These are phyloP conservation scores for Fusarium proliferatum DNA, from an alignment of 2,329 filamentous ascomycete genomes.

Conservation along the genomic window DNA sequence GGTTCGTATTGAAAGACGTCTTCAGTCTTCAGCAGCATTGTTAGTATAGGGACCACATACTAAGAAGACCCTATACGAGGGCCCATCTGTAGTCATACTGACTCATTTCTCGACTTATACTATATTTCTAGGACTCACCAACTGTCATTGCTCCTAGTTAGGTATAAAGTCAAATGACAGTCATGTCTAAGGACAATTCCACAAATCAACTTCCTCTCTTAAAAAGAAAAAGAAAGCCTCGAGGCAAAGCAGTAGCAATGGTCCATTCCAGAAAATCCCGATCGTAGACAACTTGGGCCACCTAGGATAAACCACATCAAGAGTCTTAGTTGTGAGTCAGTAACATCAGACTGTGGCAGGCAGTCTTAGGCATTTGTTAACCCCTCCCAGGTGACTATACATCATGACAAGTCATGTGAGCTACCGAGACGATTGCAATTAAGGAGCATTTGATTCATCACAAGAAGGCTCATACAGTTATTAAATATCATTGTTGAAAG, in stretches of 20 bases:
- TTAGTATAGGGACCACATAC: no score
- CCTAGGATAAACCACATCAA: background rate
- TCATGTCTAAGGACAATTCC: no score
- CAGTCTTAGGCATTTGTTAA: background rate
- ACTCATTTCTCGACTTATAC: background rate
- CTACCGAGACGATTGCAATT: background rate
- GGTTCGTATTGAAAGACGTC: background rate
- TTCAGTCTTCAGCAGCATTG: background rate
- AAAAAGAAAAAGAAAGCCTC: background rate
- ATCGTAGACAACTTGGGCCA: background rate
- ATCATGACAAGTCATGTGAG: background rate
- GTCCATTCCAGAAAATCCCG: background rate
- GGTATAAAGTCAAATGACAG: background rate
- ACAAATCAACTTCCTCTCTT: background rate
- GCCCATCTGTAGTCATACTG: background rate
- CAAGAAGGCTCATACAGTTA: background rate
- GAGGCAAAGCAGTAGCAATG: background rate
- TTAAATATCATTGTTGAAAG: constrained; percentile 32
- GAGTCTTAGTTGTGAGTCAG: background rate
- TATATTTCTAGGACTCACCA: background rate
- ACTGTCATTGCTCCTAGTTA: background rate
- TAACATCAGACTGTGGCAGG: background rate
- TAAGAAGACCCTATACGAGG: background rate
- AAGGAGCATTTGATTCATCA: background rate
- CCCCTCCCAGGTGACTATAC: background rate